Evolutionary conservation across 768 basidiomycete genomes (phyloP).

Genomic region (Mrakia frigida): DNA sequence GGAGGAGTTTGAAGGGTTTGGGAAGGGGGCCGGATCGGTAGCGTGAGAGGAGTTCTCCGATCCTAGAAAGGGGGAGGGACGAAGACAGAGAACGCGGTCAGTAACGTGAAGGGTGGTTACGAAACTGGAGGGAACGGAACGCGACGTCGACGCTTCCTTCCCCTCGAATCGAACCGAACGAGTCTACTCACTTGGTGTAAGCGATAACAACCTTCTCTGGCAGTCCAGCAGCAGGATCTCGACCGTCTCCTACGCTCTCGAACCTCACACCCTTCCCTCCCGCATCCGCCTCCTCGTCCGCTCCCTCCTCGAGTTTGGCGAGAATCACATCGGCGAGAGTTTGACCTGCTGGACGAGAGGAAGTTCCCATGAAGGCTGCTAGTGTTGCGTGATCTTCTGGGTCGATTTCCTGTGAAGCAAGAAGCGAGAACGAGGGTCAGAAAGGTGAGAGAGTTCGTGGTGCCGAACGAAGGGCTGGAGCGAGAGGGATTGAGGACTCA

Average conservation of each 20-base stretch:
- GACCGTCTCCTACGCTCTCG: slow-evolving; percentile 44
- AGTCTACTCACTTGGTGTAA: slow-evolving; percentile 81
- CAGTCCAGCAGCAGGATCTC: slow-evolving; percentile 77
- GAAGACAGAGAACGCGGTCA: background rate
- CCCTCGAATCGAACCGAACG: background rate
- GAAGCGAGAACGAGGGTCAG: too few relatives aligned
- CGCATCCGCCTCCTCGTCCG: slow-evolving; percentile 44
- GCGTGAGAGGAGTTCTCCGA: slow-evolving; percentile 73
- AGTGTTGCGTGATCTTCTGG: slow-evolving; percentile 79
- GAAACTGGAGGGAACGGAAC: slow-evolving; percentile 27
- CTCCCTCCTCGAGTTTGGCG: slow-evolving; percentile 72
- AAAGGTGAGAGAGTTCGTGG: too few relatives aligned
- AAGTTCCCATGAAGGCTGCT: slow-evolving; percentile 57
- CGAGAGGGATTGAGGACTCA: slow-evolving; percentile 35
- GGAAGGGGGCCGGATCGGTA: slow-evolving; percentile 94
- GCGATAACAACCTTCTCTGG: slow-evolving; percentile 71
- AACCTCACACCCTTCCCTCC: slow-evolving; percentile 17
- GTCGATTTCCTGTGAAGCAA: slow-evolving; percentile 62
- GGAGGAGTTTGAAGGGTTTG: slow-evolving; percentile 96
- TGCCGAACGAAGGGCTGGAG: background rate
- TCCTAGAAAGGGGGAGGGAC: slow-evolving; percentile 45
- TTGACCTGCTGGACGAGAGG: slow-evolving; percentile 32
- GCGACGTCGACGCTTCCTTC: slow-evolving; percentile 28
- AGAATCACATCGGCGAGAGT: slow-evolving; percentile 97
- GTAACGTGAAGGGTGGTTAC: background rate